These are phyloP conservation scores for Fusarium dlaminii DNA, from an alignment of 2,329 filamentous ascomycete species.

Conservation along the genomic window DNA sequence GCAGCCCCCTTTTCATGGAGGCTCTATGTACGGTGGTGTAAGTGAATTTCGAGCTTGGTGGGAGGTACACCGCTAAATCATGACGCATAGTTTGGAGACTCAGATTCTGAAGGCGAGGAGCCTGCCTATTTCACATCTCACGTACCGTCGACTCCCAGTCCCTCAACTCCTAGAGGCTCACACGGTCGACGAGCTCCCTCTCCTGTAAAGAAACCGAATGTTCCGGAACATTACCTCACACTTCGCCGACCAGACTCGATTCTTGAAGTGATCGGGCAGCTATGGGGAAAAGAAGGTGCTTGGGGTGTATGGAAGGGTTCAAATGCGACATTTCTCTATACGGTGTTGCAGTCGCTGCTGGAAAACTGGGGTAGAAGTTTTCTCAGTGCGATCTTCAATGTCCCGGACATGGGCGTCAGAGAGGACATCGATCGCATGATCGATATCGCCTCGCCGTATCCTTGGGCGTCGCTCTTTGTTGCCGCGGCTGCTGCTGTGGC, in stretches of 20 bases:
- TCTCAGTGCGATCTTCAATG: slow-evolving; percentile 87
- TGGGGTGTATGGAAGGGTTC: slow-evolving; percentile 96
- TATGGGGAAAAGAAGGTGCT: slow-evolving; percentile 89
- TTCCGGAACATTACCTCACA: slow-evolving; percentile 68
- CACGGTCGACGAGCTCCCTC: slow-evolving; percentile 47
- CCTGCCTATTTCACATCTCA: slow-evolving; percentile 84
- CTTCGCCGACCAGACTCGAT: slow-evolving; percentile 82
- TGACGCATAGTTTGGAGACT: slow-evolving; percentile 57
- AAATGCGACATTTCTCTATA: slow-evolving; percentile 93
- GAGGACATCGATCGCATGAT: slow-evolving; percentile 81
- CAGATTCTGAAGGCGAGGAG: slow-evolving; percentile 79
- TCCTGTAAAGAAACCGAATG: slow-evolving; percentile 48
- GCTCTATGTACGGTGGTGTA: slow-evolving; percentile 52
- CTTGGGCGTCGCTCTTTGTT: slow-evolving; percentile 82
- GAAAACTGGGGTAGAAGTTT: slow-evolving; percentile 94
- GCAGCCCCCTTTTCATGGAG: slow-evolving; percentile 46
- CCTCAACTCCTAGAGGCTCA: slow-evolving; percentile 48
- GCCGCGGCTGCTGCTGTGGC: slow-evolving; percentile 71
- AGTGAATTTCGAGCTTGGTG: slow-evolving; percentile 20
- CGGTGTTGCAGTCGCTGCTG: slow-evolving; percentile 82
- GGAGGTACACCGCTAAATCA: slow-evolving; percentile 36
- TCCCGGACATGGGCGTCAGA: slow-evolving; percentile 82
- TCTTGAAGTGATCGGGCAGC: slow-evolving; percentile 83
- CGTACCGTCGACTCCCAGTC: slow-evolving; percentile 63
- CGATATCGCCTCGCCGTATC: slow-evolving; percentile 79